Percentiles rank a stretch among this genome's conserved stretches.
Evolutionary conservation across 1,284 basidiomycete genomes (phyloP).

Genomic region (Quambalaria eucalypti): DNA sequence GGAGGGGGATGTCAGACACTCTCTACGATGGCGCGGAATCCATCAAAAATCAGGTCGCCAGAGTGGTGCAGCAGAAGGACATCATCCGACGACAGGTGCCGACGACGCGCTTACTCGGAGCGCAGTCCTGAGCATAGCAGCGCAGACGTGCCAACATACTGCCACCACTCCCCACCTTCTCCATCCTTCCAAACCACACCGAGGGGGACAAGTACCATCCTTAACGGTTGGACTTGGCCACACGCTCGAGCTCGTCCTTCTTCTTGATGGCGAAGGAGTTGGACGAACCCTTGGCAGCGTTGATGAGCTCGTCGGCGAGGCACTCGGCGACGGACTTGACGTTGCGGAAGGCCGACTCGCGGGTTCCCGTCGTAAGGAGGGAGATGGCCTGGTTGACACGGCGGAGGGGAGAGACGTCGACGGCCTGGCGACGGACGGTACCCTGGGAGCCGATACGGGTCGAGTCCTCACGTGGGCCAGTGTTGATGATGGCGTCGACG

Average conservation of each 20-base stretch:
- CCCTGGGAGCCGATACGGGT: conserved; percentile 99
- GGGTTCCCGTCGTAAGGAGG: conserved; percentile 90
- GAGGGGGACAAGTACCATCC: too few species aligned
- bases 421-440: conserved; percentile 98
- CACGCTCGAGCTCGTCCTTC: conserved; percentile 92
- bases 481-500: conserved; percentile 99
- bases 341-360: conserved; percentile 99
- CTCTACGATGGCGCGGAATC: too few species aligned
- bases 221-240: conserved; percentile 99
- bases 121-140: too few species aligned
- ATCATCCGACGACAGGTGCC: too few species aligned
- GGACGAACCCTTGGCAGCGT: conserved; percentile 98
- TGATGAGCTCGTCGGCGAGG: conserved; percentile 98
- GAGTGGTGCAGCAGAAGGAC: too few species aligned
- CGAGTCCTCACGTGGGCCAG: conserved; percentile 98
- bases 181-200: too few species aligned
- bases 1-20: too few species aligned
- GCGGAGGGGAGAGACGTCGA: conserved; percentile 96
- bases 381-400: conserved; percentile 96
- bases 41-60: too few species aligned
- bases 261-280: conserved; percentile 99
- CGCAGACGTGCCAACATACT: too few species aligned
- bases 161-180: too few species aligned
- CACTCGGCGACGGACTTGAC: conserved; percentile 93
- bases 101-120: too few species aligned